Percentiles rank a stretch among this genome's conserved stretches.
Conservation (phyloP, 257 asterid species). For the Leonotis leonurus region DNA sequence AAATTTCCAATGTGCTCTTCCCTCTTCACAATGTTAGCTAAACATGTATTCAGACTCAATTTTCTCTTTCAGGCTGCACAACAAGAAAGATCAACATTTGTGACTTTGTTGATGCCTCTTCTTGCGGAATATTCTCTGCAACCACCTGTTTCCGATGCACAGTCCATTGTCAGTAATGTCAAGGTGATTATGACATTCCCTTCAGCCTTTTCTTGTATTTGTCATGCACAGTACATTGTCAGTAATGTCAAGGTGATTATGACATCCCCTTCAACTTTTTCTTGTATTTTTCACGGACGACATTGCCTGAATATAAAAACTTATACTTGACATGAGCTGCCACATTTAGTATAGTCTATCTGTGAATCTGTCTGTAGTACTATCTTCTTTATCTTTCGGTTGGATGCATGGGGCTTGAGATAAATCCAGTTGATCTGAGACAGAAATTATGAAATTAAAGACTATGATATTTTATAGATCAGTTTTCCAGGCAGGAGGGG, state of each 20-base stretch:
- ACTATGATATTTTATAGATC: too few species aligned
- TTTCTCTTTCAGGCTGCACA: conserved; percentile 78
- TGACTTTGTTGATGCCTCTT: conserved; percentile 82
- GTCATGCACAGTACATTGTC: conserved; percentile 96
- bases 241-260: conserved; percentile 75
- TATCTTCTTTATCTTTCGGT: too few species aligned
- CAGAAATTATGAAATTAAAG: too few species aligned
- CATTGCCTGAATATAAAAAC: too few species aligned
- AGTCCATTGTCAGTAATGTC: conserved; percentile 84
- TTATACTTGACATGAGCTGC: too few species aligned
- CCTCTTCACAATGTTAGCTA: conserved; percentile 9
- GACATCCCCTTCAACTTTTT: conserved; percentile 6
- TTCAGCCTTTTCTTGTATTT: conserved; percentile 12
- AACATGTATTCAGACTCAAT: conserved; percentile 24
- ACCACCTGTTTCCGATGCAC: conserved; percentile 88
- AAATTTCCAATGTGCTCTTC: conserved; percentile 8
- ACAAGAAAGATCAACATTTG: conserved; percentile 76
- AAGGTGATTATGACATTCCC: conserved; percentile 45
- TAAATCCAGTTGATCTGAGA: too few species aligned
- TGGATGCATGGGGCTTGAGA: too few species aligned
- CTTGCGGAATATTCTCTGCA: conserved; percentile 92
- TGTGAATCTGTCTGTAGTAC: too few species aligned
- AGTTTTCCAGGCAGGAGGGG: neutral
- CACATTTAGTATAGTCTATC: too few species aligned
- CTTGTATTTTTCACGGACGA: conserved; percentile 86